Evolutionary conservation across 2,329 filamentous ascomycete species (phyloP).

Genomic region (Pseudogymnoascus sp.): DNA sequence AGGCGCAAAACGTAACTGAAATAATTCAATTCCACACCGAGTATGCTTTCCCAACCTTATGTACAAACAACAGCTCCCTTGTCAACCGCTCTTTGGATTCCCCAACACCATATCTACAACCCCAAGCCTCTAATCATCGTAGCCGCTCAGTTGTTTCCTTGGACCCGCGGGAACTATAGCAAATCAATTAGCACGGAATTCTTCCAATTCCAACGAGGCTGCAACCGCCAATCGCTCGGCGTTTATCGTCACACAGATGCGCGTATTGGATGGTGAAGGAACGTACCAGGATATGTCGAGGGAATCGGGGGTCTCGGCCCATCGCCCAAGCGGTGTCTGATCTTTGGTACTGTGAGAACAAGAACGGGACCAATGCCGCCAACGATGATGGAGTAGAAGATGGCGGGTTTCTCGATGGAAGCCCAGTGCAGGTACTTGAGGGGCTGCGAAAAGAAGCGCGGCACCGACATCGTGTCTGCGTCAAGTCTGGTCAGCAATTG

Average conservation of each 20-base stretch:
- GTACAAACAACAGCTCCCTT: conserved; percentile 12
- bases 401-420: conserved; percentile 77
- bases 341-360: conserved; percentile 65
- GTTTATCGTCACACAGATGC: conserved; percentile 12
- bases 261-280: background rate
- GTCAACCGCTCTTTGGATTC: background rate
- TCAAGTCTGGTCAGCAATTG: background rate
- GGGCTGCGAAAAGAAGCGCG: conserved; percentile 78
- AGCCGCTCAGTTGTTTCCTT: conserved; percentile 53
- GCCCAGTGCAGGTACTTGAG: conserved; percentile 84
- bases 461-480: conserved; percentile 54
- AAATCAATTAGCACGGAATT: conserved; percentile 19
- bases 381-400: conserved; percentile 80
- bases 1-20: background rate
- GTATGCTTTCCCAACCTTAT: conserved; percentile 10
- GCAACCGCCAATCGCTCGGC: background rate
- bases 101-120: conserved; percentile 6
- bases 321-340: conserved; percentile 69
- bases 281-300: conserved; percentile 87
- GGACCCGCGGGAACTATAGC: conserved; percentile 49
- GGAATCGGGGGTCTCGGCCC: conserved; percentile 66
- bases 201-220: background rate
- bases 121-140: conserved; percentile 42
- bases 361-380: conserved; percentile 66
- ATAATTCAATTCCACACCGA: conserved; percentile 7